A percentile compares a stretch with the other conserved stretches of the same genome.
Evolutionary conservation across 2,329 filamentous ascomycete species (phyloP).

Genomic region (Beauveria sp.): DNA sequence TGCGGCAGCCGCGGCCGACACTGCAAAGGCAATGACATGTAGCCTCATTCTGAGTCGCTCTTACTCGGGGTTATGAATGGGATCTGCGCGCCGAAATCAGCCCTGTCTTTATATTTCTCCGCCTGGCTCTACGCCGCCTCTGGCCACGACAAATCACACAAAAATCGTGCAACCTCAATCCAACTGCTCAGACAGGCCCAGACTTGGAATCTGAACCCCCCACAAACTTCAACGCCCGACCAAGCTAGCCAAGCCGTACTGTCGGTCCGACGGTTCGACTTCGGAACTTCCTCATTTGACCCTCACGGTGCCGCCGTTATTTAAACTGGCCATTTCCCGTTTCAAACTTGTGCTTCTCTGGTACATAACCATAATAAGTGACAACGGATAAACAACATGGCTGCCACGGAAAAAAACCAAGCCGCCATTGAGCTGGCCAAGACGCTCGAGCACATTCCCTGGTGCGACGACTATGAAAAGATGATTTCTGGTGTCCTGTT

Average conservation of each 20-base stretch:
- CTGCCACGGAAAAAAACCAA: conserved; percentile 28
- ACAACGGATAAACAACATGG: conserved; percentile 15
- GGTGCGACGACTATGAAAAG: conserved; percentile 54
- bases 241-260: conserved; percentile 1
- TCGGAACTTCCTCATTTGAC: not conserved
- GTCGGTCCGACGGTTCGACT: conserved; percentile 10
- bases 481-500: conserved; percentile 59
- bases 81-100: not conserved
- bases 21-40: not conserved
- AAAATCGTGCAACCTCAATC: not conserved
- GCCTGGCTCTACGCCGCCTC: not conserved
- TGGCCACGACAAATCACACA: not conserved
- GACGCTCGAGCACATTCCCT: conserved; percentile 42
- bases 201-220: not conserved
- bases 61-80: not conserved
- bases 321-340: conserved; percentile 2
- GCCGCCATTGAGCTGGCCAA: conserved; percentile 37
- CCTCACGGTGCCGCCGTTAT: not conserved
- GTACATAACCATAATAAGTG: not conserved
- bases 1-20: not conserved
- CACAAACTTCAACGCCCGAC: conserved; percentile 2
- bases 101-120: not conserved
- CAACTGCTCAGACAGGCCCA: not conserved
- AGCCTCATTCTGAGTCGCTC: not conserved
- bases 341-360: not conserved